Conservation (phyloP, 768 basidiomycete genomes). For the Mycena albidolilacea region DNA sequence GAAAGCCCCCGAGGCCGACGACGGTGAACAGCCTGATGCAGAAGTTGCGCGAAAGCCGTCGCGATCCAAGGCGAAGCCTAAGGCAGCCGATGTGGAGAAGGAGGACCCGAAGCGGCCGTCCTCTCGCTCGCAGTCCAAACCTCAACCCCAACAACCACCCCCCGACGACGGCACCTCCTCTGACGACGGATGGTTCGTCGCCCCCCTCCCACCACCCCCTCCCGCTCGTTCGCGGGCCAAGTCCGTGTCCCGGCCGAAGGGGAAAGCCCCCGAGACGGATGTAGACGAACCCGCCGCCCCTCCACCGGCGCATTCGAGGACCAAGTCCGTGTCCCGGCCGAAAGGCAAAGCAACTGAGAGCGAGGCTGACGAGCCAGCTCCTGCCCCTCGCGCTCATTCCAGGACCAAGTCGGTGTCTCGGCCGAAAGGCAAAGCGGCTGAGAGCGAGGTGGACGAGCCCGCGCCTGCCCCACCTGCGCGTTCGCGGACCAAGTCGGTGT, state of each 20-base stretch:
- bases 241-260: constrained; percentile 24
- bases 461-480: constrained; percentile 12
- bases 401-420: constrained; percentile 29
- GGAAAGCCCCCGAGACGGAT: constrained; percentile 16
- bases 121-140: constrained; percentile 40
- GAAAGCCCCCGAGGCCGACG: constrained; percentile 14
- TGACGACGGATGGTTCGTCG: constrained; percentile 38
- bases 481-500: constrained; percentile 25
- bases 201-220: constrained; percentile 33
- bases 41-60: constrained; percentile 39
- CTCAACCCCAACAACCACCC: constrained; percentile 19
- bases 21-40: constrained; percentile 10
- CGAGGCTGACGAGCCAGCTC: constrained; percentile 31
- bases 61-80: constrained; percentile 44
- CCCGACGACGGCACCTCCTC: constrained; percentile 39
- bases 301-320: constrained; percentile 10
- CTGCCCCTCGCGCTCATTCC: constrained; percentile 1
- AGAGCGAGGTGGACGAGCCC: constrained; percentile 28
- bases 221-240: constrained; percentile 23
- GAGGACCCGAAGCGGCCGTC: constrained; percentile 30
- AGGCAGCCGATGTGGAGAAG: constrained; percentile 24
- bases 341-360: constrained; percentile 25
- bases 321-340: constrained; percentile 24
- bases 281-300: constrained; percentile 17
- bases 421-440: constrained; percentile 21